Evolutionary conservation across 352 stramenopile species (phyloP), one percentile per base, ranked within the genome.

Genomic region (Hyaloperonospora brassicae): DNA sequence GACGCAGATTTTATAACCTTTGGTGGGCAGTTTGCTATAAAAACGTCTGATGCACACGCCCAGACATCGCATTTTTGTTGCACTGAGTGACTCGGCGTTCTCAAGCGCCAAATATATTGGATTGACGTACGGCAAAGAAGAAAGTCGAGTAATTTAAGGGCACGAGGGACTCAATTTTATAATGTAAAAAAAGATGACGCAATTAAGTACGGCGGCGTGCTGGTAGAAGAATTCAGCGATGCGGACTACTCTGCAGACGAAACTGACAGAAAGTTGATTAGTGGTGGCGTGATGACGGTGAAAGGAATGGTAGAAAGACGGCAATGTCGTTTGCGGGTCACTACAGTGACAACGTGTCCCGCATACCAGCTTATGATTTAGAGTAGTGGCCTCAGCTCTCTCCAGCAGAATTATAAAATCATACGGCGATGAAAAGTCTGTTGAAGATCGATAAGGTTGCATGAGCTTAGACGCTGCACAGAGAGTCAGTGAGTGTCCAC

Each of bases 1-100:
- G 4, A 8, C 66, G 4, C 49, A 48, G 38, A 64, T 22, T 5
- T 73, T 78, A n/a, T 62, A 69, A 60, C 72, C 69, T 0, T 13
- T 81, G 5, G 55, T 74, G 0, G 66, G 63, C 27, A 34, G 8
- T 34, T 8, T 34, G 27, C 8, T 34, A 34, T 34, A 8, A 34
- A 34, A 9, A 34, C 17, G 23, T 64, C 1, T n/a, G 64, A 4
- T 76, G 59, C 46, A 73, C 62, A 2, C 14, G 63, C 7, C 60
- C 63, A 0, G 69, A 68, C 49, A 72, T 76, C 4, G 13, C 58
- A 0, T 68, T 57, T 38, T 53, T 63, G 0, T 52, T 71, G 12
- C 54, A 76, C 17, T 11, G 39, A 9, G 62, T 51, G 24, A 65
- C 61, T 0, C 0, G 10, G 9, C 2, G 17, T 17, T 17, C 17